Evolutionary conservation across 1,284 basidiomycete genomes (phyloP), one percentile per base, ranked within the genome.

Genomic region (Serendipita sp.): DNA sequence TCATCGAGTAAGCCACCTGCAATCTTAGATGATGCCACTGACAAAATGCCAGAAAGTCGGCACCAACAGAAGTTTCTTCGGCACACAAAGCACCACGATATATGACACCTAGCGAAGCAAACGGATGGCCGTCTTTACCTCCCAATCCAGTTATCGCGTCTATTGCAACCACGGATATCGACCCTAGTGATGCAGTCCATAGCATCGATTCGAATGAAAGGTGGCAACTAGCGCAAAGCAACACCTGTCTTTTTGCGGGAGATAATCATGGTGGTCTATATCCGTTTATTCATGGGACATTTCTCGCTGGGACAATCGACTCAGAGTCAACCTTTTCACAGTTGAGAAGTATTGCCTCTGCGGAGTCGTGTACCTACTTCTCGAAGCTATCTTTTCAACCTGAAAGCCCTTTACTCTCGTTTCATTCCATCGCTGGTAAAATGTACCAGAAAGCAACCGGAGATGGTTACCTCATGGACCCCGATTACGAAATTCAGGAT

Each of bases 111-210:
- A 72, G 77, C 49, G 72, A 81, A 43, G 84, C 91, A 62, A 74
- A 76, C 26, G 70, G 74, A 42, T 90, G 88, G 87, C 87, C 88
- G 15, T 78, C 79, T 1, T 75, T 91, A 35, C 76, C 80, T 13
- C 68, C 76, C 10, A 79, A 82, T 70, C 77, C 75, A 22, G 71
- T 79, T 22, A 72, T 78, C 17, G 83, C 86, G 45, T 87, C 85
- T 17, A 82, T 90, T 43, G 69, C 53, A 10, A n/a, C 26, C 6
- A 34, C 17, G n/a, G 17, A n/a, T 30, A 32, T 30, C n/a, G 17
- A 26, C 6, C 26, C 53, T n/a, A 58, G 30, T 32, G 53, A 58
- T n/a, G 17, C 53, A 8, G 8, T n/a, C 15, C 5, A 38, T 38
- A 38, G 6, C 6, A 58, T n/a, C 6, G 53, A 58, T 58, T 35